These are phyloP conservation scores for Sclerotinia borealis DNA, from an alignment of 2,329 filamentous ascomycete species.

Conservation along the genomic window DNA sequence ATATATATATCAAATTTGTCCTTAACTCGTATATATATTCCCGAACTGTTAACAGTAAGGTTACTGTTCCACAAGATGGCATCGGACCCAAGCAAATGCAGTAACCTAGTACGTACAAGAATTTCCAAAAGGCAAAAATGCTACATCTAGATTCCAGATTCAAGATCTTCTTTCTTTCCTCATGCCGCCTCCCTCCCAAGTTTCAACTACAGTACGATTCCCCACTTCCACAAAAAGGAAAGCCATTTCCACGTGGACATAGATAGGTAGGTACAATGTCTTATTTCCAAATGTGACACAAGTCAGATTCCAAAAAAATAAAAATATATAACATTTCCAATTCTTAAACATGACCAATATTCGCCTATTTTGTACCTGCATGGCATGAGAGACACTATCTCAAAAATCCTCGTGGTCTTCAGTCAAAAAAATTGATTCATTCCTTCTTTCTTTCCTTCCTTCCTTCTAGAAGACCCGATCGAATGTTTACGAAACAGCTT, in stretches of 20 bases:
- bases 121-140: not conserved
- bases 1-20: not conserved
- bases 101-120: not conserved
- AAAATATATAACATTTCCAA: no score
- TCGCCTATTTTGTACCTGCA: not conserved
- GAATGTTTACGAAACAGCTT: not conserved
- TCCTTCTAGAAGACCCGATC: not conserved
- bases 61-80: not conserved
- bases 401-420: not conserved
- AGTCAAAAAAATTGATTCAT: not conserved
- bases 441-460: no score
- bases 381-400: not conserved
- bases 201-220: not conserved
- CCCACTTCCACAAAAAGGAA: not conserved
- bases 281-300: not conserved
- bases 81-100: not conserved
- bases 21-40: not conserved
- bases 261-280: no score
- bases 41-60: no score
- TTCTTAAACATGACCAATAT: conserved; percentile 2
- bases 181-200: not conserved
- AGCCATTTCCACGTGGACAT: not conserved
- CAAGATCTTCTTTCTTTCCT: no score
- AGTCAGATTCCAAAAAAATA: not conserved
- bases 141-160: not conserved